A percentile compares a stretch with the other conserved stretches of the same genome.
These are phyloP conservation scores for Reutealis trisperma DNA, from an alignment of 345 rosid genomes.

Conservation along the genomic window DNA sequence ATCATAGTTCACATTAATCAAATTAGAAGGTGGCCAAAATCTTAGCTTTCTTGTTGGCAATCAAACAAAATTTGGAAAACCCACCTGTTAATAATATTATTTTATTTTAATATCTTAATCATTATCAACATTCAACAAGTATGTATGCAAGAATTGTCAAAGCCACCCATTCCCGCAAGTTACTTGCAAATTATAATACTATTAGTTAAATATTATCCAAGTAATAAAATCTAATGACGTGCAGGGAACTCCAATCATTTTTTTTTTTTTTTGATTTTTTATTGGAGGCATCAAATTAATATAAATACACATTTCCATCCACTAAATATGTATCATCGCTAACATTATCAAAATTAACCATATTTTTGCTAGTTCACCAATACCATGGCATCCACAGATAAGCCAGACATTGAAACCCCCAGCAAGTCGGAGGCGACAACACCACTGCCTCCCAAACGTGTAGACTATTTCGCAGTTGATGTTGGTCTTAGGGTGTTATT, in stretches of 20 bases:
- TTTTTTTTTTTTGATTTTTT: background rate
- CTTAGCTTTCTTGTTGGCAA: background rate
- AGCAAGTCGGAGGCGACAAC: constrained; percentile 9
- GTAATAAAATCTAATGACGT: background rate
- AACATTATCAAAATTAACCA: too few relatives aligned
- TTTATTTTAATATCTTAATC: background rate
- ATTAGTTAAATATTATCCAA: background rate
- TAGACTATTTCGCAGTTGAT: constrained; percentile 33
- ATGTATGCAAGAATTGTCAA: background rate
- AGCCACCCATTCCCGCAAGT: background rate
- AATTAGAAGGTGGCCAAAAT: background rate
- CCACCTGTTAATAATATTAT: background rate
- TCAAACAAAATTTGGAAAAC: constrained; percentile 3
- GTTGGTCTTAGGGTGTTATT: constrained; percentile 51
- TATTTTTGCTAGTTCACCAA: too few relatives aligned
- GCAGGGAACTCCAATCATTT: background rate
- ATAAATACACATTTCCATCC: background rate
- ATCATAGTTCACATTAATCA: background rate
- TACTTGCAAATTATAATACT: background rate
- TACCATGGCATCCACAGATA: constrained; percentile 23
- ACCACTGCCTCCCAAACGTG: background rate
- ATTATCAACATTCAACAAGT: too few relatives aligned
- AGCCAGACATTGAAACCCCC: constrained; percentile 13
- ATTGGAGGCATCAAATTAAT: too few relatives aligned
- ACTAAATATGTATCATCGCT: background rate